Base-by-base conservation (phyloP, 108 stramenopile species). In the Nitzschia sp. region DNA sequence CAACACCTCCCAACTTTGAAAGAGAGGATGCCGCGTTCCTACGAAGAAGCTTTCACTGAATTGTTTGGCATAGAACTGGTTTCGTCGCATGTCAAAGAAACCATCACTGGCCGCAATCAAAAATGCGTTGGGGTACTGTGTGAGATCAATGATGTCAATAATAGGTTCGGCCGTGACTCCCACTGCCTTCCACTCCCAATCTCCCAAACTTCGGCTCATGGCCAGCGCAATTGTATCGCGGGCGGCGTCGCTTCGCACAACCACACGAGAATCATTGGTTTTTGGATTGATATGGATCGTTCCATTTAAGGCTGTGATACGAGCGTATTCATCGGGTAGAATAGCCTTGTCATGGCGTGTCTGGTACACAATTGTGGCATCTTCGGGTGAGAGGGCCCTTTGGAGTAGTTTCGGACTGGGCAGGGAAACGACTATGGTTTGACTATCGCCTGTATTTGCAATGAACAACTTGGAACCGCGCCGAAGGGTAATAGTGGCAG, bases 111-210 rank as follows among this genome's bases (percentile, higher is more conserved):
- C 91, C 19, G 78, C 72, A 13, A 92, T 75, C 22, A 77, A 61
- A 78, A 89, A 92, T 16, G 68, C 64, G 8, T 45, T 19, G 32
- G 48, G 48, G 54, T 69, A 50, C 25, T 76, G 41, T 9, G 58
- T 66, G 47, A 91, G 67, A 60, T 83, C 65, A 16, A 89, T 32
- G 21, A 84, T 53, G 26, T 83, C 71, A 17, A 92, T 66, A 45
- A 74, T 74, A 1, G 91, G 91, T 58, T 87, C 85, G 6, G 88
- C 78, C 35, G 80, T 88, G 1, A 92, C 91, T 2, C 91, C 91
- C 1, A 80, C 72, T 9, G 31, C 28, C 47, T 72, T 77, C 77
- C 80, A 84, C 67, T 86, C 86, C 77, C 55, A 78, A 52, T 92
- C 88, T 11, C 91, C 91, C 63, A 92, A 69, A 60, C 71, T 76